Conservation (phyloP, 108 stramenopile species). For the Discostella stelligeroides region DNA sequence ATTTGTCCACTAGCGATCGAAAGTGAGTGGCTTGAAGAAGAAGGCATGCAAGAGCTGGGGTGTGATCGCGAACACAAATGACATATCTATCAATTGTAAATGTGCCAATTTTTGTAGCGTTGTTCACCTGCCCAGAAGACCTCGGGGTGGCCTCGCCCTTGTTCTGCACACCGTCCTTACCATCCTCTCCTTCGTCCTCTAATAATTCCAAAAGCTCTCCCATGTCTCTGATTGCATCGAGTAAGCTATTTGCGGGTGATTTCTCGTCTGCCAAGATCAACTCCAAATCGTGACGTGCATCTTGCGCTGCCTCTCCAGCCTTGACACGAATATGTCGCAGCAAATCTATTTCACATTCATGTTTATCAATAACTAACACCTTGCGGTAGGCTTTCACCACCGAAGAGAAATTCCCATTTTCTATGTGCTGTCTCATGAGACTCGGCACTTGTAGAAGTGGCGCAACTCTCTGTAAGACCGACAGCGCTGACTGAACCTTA, state of each 20-base stretch:
- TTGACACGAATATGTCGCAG: conserved; percentile 77
- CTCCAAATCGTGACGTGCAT: conserved; percentile 80
- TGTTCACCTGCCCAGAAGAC: conserved; percentile 17
- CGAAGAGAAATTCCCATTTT: conserved; percentile 80
- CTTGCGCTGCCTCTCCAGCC: conserved; percentile 80
- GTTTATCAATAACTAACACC: conserved; percentile 79
- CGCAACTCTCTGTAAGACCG: conserved; percentile 83
- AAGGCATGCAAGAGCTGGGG: conserved; percentile 81
- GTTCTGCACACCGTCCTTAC: conserved; percentile 6
- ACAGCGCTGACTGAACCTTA: conserved; percentile 83
- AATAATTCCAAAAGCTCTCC: conserved; percentile 77
- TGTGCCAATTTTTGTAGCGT: conserved; percentile 41
- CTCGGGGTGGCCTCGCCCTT: conserved; percentile 31
- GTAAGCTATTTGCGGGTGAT: conserved; percentile 57
- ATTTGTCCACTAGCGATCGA: conserved; percentile 60
- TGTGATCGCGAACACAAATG: conserved; percentile 76
- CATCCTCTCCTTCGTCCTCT: conserved; percentile 55
- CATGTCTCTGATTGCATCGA: conserved; percentile 85
- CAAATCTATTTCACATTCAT: conserved; percentile 75
- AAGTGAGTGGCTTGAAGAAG: conserved; percentile 84
- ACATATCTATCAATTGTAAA: conserved; percentile 66
- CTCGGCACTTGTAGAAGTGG: conserved; percentile 81
- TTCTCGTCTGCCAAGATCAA: conserved; percentile 76
- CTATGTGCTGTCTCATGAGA: conserved; percentile 87
- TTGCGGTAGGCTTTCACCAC: conserved; percentile 89